Conservation (phyloP, 805 yeast species). For the Saturnispora halmiae region DNA sequence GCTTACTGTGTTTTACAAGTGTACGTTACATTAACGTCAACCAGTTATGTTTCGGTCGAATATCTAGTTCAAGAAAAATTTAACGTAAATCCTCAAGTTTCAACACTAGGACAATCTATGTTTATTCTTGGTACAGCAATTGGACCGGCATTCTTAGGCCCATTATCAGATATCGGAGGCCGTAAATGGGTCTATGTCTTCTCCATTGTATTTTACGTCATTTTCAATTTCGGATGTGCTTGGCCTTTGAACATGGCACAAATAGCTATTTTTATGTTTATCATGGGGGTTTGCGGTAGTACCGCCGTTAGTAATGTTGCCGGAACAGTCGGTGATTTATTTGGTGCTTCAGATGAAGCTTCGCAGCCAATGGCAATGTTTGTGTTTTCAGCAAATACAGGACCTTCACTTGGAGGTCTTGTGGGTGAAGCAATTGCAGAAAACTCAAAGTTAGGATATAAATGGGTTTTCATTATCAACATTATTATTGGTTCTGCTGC, state of each 20-base stretch:
- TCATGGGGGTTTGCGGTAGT: constrained; percentile 28
- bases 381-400: constrained; percentile 29
- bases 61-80: constrained; percentile 23
- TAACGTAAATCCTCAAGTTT: constrained; percentile 24
- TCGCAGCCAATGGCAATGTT: constrained; percentile 31
- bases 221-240: constrained; percentile 30
- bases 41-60: constrained; percentile 28
- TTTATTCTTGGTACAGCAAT: constrained; percentile 30
- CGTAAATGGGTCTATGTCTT: constrained; percentile 31
- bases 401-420: constrained; percentile 31
- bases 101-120: constrained; percentile 30
- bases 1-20: constrained; percentile 26
- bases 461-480: constrained; percentile 29
- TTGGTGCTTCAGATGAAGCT: constrained; percentile 29
- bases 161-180: constrained; percentile 30
- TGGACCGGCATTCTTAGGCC: constrained; percentile 31
- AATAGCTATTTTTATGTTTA: constrained; percentile 28
- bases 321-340: constrained; percentile 30
- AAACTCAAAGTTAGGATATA: constrained; percentile 23
- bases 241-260: constrained; percentile 27
- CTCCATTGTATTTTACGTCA: constrained; percentile 23
- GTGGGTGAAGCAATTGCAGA: constrained; percentile 30
- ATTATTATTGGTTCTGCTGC: constrained; percentile 26
- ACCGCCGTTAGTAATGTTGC: constrained; percentile 30
- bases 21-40: constrained; percentile 28